Base-by-base conservation (phyloP, 441 rosid genomes). In the Gossypium trilobum region DNA sequence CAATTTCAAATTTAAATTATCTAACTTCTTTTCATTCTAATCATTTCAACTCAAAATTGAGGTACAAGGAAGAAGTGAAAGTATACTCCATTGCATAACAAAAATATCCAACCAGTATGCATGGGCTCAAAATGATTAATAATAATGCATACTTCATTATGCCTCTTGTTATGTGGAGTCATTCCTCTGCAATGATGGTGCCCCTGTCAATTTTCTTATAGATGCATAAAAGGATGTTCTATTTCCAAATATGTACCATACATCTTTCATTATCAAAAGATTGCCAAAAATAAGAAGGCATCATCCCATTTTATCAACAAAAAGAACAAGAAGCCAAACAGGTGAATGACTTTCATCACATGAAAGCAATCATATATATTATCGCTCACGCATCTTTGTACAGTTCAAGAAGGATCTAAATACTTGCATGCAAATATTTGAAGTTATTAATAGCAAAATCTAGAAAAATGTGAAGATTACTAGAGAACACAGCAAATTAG, bases 221-320 rank as follows among this genome's bases (percentile, higher is more conserved):
- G 31, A 44, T 11, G 44, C 25, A 19, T 25, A 10, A 50, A 33
- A 36, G 59, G 23, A 27, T 13, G 17, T 67, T 66, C 17, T 2
- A 1, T 67, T 67, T 25, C 44, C 69, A 42, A 64, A 16, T 10
- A 65, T 67, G 58, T 67, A 50, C 2, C 9, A 67, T 67, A 9
- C 10, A 50, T 66, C 72, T 59, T 48, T 70, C 75, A 64, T 50
- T 55, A 56, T 69, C 17, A 55, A 61, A 52, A 52, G 44, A 70
- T 48, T 71, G 57, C n/a, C 58, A 70, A 19, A 70, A 78, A 50
- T 42, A 46, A 14, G 36, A 50, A 17, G 73, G 61, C 39, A 51
- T 9, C 48, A 54, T 52, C 22, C 66, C 48, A 7, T 50, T 68
- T 68, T 16, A 70, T 11, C 51, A 29, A 11, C 8, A 29, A 27